Conservation (phyloP, 352 stramenopile species). For the Phytophthora tubulina region DNA sequence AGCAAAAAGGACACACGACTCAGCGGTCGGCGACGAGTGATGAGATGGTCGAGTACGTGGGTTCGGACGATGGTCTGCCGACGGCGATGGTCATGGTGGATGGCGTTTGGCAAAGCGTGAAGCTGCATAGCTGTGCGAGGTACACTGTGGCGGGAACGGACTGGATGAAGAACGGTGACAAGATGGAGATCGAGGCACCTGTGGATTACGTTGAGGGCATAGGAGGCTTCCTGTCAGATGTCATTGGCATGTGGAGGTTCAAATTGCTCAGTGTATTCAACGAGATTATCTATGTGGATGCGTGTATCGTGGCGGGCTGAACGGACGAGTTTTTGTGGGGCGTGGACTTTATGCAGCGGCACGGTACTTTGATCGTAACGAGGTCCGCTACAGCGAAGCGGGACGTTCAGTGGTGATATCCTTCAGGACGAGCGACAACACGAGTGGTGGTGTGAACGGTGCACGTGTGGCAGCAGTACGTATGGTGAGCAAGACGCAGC, state of each 20-base stretch:
- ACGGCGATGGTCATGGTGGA: background rate
- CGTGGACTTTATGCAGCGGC: background rate
- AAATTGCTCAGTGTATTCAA: background rate
- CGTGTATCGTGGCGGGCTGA: background rate
- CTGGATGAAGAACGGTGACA: background rate
- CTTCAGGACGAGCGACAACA: background rate
- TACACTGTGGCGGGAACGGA: background rate
- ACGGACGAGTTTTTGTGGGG: background rate
- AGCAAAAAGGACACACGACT: background rate
- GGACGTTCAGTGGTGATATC: background rate
- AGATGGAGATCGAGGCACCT: background rate
- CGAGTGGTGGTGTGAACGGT: background rate
- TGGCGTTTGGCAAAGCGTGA: background rate
- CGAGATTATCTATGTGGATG: background rate
- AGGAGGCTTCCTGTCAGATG: background rate
- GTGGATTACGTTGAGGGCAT: slow-evolving; percentile 2
- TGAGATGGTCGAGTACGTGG: background rate
- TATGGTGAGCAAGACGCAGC: background rate
- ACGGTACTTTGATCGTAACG: background rate
- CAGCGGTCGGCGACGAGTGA: background rate
- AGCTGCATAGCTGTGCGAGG: background rate
- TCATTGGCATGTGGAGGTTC: background rate
- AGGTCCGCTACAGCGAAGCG: background rate
- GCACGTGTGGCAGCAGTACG: background rate
- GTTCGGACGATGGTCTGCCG: background rate